Evolutionary conservation across 2,329 filamentous ascomycete species (phyloP).

Genomic region (Hirsutella thompsonii): DNA sequence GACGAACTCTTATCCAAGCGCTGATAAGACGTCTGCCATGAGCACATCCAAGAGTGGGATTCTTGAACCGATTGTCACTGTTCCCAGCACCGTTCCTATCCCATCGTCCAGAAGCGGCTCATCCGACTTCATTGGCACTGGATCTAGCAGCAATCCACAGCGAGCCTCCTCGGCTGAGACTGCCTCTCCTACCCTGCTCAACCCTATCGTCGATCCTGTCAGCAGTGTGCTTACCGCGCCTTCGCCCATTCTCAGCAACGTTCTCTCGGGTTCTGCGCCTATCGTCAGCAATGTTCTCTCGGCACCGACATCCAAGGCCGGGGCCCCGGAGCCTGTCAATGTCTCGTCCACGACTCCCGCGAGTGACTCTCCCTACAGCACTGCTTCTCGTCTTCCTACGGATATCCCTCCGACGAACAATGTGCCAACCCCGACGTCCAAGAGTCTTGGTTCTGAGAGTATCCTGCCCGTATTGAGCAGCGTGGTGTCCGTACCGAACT

Average conservation of each 20-base stretch:
- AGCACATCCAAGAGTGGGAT: no score
- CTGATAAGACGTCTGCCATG: background rate
- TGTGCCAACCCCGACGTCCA: background rate
- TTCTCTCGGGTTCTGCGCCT: background rate
- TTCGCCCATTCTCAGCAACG: background rate
- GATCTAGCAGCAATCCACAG: background rate
- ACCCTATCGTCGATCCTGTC: background rate
- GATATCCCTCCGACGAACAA: no score
- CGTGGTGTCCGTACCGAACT: slow-evolving; percentile 6
- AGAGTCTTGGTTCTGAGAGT: slow-evolving; percentile 11
- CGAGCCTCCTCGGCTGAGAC: background rate
- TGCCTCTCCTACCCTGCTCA: background rate
- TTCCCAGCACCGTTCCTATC: background rate
- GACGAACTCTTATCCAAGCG: background rate
- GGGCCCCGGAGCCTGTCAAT: no score
- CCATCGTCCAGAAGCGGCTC: background rate
- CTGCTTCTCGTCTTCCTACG: no score
- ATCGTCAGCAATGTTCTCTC: background rate
- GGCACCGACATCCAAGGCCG: background rate
- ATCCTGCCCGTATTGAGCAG: slow-evolving; percentile 10
- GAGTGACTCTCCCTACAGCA: no score
- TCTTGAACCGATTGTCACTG: no score
- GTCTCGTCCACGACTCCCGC: no score
- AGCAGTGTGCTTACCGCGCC: no score
- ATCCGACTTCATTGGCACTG: background rate